These are phyloP conservation scores for Daldinia sp. DNA, from an alignment of 2,329 filamentous ascomycete genomes.

Conservation along the genomic window DNA sequence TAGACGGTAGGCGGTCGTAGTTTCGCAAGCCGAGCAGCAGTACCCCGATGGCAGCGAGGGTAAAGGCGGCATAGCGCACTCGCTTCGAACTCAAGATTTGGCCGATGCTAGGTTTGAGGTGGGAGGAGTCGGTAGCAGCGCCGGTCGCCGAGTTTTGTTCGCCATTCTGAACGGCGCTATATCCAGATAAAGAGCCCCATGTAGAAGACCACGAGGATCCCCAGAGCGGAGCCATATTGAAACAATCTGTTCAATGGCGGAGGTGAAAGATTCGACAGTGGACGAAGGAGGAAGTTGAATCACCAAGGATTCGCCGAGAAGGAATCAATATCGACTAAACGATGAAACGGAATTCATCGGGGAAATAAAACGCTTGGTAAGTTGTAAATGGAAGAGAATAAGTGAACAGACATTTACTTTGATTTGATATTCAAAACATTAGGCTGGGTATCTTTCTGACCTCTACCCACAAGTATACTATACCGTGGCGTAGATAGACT, in stretches of 20 bases:
- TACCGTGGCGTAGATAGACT: constrained; percentile 22
- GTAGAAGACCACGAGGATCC: constrained; percentile 49
- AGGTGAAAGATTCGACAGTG: constrained; percentile 3
- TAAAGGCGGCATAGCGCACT: constrained; percentile 48
- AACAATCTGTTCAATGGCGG: constrained; percentile 1
- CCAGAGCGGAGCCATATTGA: constrained; percentile 50
- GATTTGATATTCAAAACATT: constrained; percentile 12
- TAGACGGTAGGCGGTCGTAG: constrained; percentile 49
- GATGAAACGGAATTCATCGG: constrained; percentile 29
- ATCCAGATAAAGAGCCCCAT: constrained; percentile 47
- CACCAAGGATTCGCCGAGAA: constrained; percentile 31
- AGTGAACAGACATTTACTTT: constrained; percentile 10
- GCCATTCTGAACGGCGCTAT: constrained; percentile 44
- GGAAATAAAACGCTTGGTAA: constrained; percentile 16
- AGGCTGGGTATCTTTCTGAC: constrained; percentile 1
- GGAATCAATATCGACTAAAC: constrained; percentile 32
- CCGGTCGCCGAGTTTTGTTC: constrained; percentile 39
- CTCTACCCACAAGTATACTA: constrained; percentile 6
- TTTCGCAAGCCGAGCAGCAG: constrained; percentile 50
- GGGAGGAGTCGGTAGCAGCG: constrained; percentile 41
- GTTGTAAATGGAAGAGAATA: neutral
- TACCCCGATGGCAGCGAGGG: constrained; percentile 44
- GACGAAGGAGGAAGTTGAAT: constrained; percentile 29
- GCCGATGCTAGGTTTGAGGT: constrained; percentile 52
- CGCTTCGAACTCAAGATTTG: constrained; percentile 55